Evolutionary conservation across 164 flowering plant species (phyloP).

Genomic region (Tetrastigma voinierianum): DNA sequence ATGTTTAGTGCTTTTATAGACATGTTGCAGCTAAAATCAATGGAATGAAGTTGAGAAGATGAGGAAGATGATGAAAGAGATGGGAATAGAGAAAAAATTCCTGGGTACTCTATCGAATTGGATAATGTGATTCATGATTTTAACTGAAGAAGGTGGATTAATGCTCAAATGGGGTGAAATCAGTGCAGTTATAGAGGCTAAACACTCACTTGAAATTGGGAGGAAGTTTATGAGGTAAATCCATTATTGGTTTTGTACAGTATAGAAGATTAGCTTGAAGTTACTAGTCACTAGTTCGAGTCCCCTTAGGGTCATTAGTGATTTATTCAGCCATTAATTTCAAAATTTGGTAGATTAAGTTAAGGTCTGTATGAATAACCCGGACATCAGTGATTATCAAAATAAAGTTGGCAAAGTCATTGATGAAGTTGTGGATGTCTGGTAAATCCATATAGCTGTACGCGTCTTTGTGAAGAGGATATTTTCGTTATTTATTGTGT

Average conservation of each 20-base stretch:
- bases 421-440: no score
- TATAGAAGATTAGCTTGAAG: slow-evolving; percentile 1
- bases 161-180: neutral
- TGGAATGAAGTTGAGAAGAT: slow-evolving; percentile 33
- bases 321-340: no score
- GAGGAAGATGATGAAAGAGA: slow-evolving; percentile 27
- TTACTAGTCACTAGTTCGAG: no score
- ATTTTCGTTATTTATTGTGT: no score
- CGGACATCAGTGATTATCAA: no score
- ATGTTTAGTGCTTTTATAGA: slow-evolving; percentile 35
- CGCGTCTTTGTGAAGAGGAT: no score
- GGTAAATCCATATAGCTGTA: no score
- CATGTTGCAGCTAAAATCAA: slow-evolving; percentile 24
- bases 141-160: slow-evolving; percentile 28
- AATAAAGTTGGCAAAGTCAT: no score
- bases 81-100: slow-evolving; percentile 29
- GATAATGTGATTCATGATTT: slow-evolving; percentile 29
- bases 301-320: no score
- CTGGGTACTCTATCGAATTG: slow-evolving; percentile 35
- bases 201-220: slow-evolving; percentile 1
- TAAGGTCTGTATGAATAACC: no score
- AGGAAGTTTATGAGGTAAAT: neutral
- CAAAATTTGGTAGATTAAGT: no score
- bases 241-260: neutral
- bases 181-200: neutral